A percentile compares a stretch with the other conserved stretches of the same genome.
Evolutionary conservation across 2,329 filamentous ascomycete species (phyloP).

Genomic region (Penicillium sp.): DNA sequence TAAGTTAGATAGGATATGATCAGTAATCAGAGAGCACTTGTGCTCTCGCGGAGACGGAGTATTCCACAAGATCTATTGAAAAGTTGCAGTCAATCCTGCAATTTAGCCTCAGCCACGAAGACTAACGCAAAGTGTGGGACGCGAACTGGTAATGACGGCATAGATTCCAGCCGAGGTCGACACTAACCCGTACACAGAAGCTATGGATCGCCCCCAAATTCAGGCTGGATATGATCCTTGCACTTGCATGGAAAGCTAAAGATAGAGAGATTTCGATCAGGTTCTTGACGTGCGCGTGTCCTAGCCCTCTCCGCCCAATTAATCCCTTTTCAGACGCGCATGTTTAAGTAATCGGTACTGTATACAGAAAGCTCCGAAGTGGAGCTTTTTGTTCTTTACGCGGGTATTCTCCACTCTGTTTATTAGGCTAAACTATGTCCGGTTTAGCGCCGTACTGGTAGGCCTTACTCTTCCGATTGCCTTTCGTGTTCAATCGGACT

Average conservation of each 20-base stretch:
- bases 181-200: slow-evolving; percentile 9
- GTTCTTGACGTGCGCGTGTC: neutral
- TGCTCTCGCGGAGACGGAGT: neutral
- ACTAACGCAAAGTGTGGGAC: slow-evolving; percentile 30
- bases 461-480: slow-evolving; percentile 14
- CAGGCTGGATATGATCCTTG: slow-evolving; percentile 5
- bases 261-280: neutral
- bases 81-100: neutral
- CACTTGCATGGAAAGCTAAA: slow-evolving; percentile 5
- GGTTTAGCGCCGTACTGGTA: slow-evolving; percentile 19
- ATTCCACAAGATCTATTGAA: neutral
- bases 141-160: slow-evolving; percentile 34
- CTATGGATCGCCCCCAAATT: neutral
- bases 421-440: slow-evolving; percentile 12
- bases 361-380: slow-evolving; percentile 20
- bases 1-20: neutral
- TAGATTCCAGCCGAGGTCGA: slow-evolving; percentile 20
- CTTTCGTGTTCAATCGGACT: slow-evolving; percentile 2
- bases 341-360: slow-evolving; percentile 15
- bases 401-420: slow-evolving; percentile 26
- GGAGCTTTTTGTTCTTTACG: slow-evolving; percentile 17
- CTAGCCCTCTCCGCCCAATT: slow-evolving; percentile 3
- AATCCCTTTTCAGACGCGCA: slow-evolving; percentile 15
- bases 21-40: neutral
- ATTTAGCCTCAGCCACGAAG: slow-evolving; percentile 6